These are phyloP conservation scores for Ogataea wickerhamii DNA, from an alignment of 805 yeast species.

Conservation along the genomic window DNA sequence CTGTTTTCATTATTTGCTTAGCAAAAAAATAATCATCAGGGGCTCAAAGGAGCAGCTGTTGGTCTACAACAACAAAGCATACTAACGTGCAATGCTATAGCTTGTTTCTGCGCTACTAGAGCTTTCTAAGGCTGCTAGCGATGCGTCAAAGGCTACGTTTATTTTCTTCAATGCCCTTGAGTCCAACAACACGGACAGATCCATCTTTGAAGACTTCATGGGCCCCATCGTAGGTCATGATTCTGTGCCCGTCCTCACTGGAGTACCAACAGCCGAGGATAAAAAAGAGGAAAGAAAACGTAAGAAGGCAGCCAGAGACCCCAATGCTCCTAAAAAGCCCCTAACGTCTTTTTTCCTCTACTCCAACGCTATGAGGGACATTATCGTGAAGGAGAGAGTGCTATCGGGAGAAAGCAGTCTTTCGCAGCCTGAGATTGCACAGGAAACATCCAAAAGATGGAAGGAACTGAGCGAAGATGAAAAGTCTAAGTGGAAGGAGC, in stretches of 20 bases:
- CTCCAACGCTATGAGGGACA: constrained; percentile 68
- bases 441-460: constrained; percentile 79
- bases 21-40: constrained; percentile 1
- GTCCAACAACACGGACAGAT: constrained; percentile 36
- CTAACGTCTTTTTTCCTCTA: constrained; percentile 81
- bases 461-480: constrained; percentile 63
- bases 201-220: constrained; percentile 22
- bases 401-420: constrained; percentile 57
- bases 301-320: constrained; percentile 59
- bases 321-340: constrained; percentile 95
- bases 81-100: constrained; percentile 35
- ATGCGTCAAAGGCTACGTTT: constrained; percentile 76
- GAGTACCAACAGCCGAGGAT: constrained; percentile 32
- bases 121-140: constrained; percentile 81
- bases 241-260: constrained; percentile 16
- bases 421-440: constrained; percentile 74
- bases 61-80: too few relatives aligned
- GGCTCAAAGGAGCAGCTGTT: too few relatives aligned
- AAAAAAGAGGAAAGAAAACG: constrained; percentile 46
- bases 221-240: constrained; percentile 31
- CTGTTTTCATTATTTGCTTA: constrained; percentile 1
- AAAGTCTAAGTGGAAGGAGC: constrained; percentile 67
- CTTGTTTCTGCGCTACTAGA: constrained; percentile 78
- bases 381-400: constrained; percentile 64
- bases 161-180: constrained; percentile 64